A percentile compares a stretch with the other conserved stretches of the same genome.
phyloP scores from a whole-genome alignment of 805 yeast species.

The Zygotorulaspora sp. region DNA sequence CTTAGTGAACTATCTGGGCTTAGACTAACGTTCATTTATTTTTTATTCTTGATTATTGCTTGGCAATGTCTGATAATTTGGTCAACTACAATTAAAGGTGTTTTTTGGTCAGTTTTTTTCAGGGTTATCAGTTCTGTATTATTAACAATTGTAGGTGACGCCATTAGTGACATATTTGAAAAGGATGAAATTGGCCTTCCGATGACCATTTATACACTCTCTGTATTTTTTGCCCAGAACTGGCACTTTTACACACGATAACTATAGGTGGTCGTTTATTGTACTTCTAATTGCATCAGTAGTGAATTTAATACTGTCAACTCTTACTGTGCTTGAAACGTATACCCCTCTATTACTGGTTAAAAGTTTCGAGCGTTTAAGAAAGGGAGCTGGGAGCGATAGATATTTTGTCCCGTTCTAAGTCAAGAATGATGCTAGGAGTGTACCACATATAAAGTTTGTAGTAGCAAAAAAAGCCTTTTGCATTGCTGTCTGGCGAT shows the following conservation, averaged over 20 bases:
- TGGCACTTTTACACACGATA: constrained; percentile 45
- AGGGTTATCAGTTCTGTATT: constrained; percentile 80
- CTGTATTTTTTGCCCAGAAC: constrained; percentile 68
- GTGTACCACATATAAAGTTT: constrained; percentile 39
- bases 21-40: constrained; percentile 51
- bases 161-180: constrained; percentile 64
- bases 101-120: constrained; percentile 63
- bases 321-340: constrained; percentile 57
- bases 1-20: constrained; percentile 65
- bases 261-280: constrained; percentile 71
- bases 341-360: constrained; percentile 50
- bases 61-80: constrained; percentile 55
- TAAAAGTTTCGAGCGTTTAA: constrained; percentile 47
- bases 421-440: constrained; percentile 40
- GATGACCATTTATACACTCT: constrained; percentile 58
- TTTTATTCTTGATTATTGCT: constrained; percentile 54
- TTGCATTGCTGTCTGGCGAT: constrained; percentile 44
- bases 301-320: constrained; percentile 44
- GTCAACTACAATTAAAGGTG: constrained; percentile 56
- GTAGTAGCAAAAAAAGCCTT: constrained; percentile 52
- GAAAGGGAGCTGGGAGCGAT: constrained; percentile 52
- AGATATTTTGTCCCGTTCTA: constrained; percentile 40
- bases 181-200: constrained; percentile 62
- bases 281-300: constrained; percentile 61
- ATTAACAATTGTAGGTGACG: constrained; percentile 72